These are phyloP conservation scores for Guyanaporus albipodus DNA, from an alignment of 768 basidiomycete genomes.

Conservation along the genomic window DNA sequence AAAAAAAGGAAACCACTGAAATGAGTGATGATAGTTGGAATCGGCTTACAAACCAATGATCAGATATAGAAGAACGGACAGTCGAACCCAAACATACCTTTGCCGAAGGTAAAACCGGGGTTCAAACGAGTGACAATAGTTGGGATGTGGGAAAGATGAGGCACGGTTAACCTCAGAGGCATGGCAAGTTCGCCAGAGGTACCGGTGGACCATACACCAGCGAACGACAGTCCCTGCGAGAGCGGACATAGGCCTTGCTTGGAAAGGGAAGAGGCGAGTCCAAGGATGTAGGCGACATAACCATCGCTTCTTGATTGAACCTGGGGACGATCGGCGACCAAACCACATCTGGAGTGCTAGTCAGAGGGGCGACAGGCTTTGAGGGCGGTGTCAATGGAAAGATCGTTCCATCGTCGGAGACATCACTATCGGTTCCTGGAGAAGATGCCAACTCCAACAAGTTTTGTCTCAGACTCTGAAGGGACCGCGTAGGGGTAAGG, in stretches of 20 bases:
- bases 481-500: too few species aligned
- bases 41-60: neutral
- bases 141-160: conserved; percentile 1
- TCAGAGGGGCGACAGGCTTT: neutral
- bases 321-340: too few species aligned
- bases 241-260: neutral
- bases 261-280: conserved; percentile 4
- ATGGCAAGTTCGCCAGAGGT: neutral
- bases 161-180: neutral
- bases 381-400: conserved; percentile 1
- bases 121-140: conserved; percentile 18
- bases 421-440: neutral
- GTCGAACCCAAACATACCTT: conserved; percentile 1
- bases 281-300: neutral
- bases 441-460: neutral
- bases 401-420: conserved; percentile 2
- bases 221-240: conserved; percentile 3
- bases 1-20: neutral
- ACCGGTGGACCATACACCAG: neutral
- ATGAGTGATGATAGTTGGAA: conserved; percentile 16
- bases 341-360: neutral
- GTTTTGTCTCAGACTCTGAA: neutral
- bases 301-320: neutral
- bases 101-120: neutral
- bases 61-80: neutral